Evolutionary conservation across 352 stramenopile genomes (phyloP), one percentile per base, ranked within the genome.

Genomic region (Pythium dissimile): DNA sequence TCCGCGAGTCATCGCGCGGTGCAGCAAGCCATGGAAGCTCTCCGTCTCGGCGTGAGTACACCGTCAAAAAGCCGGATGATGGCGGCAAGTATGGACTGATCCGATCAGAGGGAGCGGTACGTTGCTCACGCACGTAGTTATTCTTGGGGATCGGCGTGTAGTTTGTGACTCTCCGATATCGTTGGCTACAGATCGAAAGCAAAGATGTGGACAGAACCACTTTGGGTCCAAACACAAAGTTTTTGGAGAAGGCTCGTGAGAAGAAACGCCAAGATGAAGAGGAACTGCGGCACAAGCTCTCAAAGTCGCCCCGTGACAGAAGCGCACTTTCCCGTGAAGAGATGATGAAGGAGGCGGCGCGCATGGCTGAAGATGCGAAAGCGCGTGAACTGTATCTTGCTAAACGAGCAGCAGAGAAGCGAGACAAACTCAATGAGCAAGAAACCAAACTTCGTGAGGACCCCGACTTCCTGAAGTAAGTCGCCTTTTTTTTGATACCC

Each of bases 331-430:
- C 77, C 9, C 65, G 79, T 11, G 82, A 92, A n/a, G 80, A 90
- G 28, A 89, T 86, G 54, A 58, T 69, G 34, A 67, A 66, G 11
- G 75, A 84, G 53, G 80, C 72, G 2, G 72, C 67, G 47, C 75
- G 87, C 42, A 94, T 95, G 86, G 58, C 85, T 2, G 76, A 89
- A 35, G 77, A 94, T 59, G 86, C 80, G 20, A 74, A 82, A 26
- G 70, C 81, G 37, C 80, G 80, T 1, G 86, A 95, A 44, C 68
- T 74, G 16, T 80, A 82, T 44, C 71, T 93, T 28, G 60, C 54
- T 0, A 83, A 87, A 23, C 72, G 73, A 15, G 70, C 69, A 11
- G 56, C 66, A 0, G 38, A 69, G n/a, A 91, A 89, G 56, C 73
- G 72, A 28, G 69, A 79, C 3, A 61, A 84, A 43, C 53, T 87